These are phyloP conservation scores for Tetradesmus lagerheimii DNA, from an alignment of 139 green algal genomes.

Conservation along the genomic window DNA sequence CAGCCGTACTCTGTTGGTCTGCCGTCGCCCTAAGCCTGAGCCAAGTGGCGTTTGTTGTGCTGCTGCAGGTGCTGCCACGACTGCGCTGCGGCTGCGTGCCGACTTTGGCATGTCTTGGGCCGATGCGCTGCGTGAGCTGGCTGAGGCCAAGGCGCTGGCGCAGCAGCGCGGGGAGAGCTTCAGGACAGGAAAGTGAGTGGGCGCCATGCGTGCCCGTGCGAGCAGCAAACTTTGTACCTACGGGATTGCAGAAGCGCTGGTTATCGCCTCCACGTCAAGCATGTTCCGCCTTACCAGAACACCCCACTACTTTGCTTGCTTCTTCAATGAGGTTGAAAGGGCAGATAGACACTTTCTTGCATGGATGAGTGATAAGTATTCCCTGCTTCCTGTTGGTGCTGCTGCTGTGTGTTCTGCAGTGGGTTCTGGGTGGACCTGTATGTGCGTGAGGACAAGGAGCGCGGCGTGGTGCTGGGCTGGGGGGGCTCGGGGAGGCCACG, in stretches of 20 bases:
- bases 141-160: slow-evolving; percentile 9
- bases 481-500: slow-evolving; percentile 16
- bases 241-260: no score
- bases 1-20: no score
- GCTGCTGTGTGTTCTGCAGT: neutral
- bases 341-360: no score
- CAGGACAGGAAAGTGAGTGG: slow-evolving; percentile 19
- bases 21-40: no score
- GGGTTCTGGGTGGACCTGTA: slow-evolving; percentile 42
- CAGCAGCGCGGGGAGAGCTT: neutral
- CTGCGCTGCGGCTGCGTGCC: slow-evolving; percentile 53
- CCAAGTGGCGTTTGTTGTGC: no score
- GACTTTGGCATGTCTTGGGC: slow-evolving; percentile 68
- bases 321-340: no score
- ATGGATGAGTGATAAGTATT: neutral
- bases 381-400: neutral
- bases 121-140: slow-evolving; percentile 38
- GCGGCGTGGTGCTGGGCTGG: neutral
- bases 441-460: neutral
- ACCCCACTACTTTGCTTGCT: no score
- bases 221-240: no score
- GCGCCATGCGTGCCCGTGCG: no score
- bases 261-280: no score
- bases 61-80: slow-evolving; percentile 61
- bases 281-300: no score